Conservation (phyloP, 1,284 basidiomycete species). For the Tremellales sp. region DNA sequence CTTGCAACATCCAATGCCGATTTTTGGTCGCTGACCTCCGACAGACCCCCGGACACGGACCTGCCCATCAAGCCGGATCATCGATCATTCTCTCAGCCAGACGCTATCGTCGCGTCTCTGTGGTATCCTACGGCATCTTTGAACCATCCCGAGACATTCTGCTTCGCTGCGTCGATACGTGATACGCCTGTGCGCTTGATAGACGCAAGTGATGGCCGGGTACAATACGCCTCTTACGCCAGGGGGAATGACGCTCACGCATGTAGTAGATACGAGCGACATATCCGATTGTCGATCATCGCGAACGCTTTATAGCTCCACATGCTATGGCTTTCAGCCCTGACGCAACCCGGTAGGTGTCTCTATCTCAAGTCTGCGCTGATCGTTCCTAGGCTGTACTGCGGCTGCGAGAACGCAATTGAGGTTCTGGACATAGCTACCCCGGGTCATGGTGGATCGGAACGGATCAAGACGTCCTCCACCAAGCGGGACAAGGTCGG, state of each 20-base stretch:
- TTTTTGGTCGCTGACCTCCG: not conserved
- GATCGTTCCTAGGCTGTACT: constrained; percentile 63
- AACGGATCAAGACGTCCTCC: constrained; percentile 66
- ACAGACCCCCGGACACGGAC: not conserved
- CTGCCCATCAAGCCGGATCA: not conserved
- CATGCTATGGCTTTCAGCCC: constrained; percentile 74
- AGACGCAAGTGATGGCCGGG: constrained; percentile 71
- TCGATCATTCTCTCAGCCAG: constrained; percentile 54
- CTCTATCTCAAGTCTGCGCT: not conserved
- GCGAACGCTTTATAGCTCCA: constrained; percentile 79
- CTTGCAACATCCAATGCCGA: not conserved
- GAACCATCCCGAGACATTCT: constrained; percentile 61
- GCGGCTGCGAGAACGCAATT: constrained; percentile 82
- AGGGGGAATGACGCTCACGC: not conserved
- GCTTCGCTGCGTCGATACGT: constrained; percentile 72
- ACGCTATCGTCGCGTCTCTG: constrained; percentile 65
- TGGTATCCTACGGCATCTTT: constrained; percentile 76
- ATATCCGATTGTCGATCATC: constrained; percentile 84
- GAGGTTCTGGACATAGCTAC: constrained; percentile 72
- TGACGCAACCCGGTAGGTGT: constrained; percentile 61
- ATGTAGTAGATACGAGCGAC: constrained; percentile 69
- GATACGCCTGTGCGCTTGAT: constrained; percentile 77
- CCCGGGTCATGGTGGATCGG: constrained; percentile 48
- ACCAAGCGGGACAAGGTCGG: constrained; percentile 76
- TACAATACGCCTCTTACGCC: constrained; percentile 48